Base-by-base conservation (phyloP, 306 rosid species). In the apple (Malus domestica) region DNA sequence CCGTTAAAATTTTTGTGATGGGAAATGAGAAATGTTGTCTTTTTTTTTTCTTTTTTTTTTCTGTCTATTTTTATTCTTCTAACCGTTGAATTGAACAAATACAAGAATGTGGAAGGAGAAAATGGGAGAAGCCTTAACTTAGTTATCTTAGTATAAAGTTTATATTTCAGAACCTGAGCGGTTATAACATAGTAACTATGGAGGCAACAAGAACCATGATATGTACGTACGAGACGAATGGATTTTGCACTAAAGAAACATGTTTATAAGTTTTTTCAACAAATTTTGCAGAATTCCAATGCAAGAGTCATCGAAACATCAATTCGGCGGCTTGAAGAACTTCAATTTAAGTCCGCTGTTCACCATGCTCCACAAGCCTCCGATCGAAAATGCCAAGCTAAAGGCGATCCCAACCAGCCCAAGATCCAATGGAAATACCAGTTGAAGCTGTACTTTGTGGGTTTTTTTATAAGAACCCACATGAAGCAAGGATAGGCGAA, bases 401-500 rank as follows among this genome's bases (percentile, higher is more conserved):
- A 95, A 95, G 64, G 86, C 97, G 79, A 95, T 82, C 25, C 99
- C 49, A 92, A 66, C 97, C 99, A 95, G 27, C 97, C 99, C 42
- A 95, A 85, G 71, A 71, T 89, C 99, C 97, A 95, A 79, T 95
- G 80, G 83, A 95, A 90, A 59, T 95, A 95, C 99, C 99, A 95
- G 79, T 83, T 95, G 80, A 95, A 95, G 84, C 97, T 90, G 83
- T 85, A 92, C 72, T 90, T 92, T 22, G 93, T 60, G 58, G 99
- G 99, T 83, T 87, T 90, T 61, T 95, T 95, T 8, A 95, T 90
- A 72, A 95, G 97, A 80, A 95, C 92, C 99, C 99, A 95, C 99
- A 95, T 95, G 92, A 95, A 95, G 86, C 99, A 95, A 79, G 99
- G 99, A 85, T 95, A 92, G 61, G 99, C 99, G 75, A 95, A 95